Base-by-base conservation (phyloP, 73 alveolate genomes). In the Tetrahymena borealis region DNA sequence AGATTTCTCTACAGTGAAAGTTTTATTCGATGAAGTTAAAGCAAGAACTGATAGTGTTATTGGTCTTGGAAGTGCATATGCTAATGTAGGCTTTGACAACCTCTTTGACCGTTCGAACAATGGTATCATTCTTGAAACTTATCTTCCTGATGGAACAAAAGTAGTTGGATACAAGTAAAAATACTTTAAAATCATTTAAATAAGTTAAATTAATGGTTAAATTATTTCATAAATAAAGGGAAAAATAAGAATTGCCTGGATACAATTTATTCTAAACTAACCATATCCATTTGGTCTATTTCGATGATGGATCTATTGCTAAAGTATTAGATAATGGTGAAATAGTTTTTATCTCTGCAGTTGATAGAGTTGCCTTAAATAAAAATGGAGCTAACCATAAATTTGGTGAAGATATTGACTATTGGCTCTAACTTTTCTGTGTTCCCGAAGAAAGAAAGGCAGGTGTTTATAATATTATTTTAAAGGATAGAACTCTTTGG, bases 371-470 rank as follows among this genome's bases (percentile, higher is more conserved):
- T 0, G 93, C 96, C n/a, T 78, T 96, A 4, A 96, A 97, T 90
- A 93, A 96, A 78, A 92, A 85, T 31, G 94, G 94, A 15, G 91
- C 79, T 18, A 92, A 78, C 20, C 93, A 85, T 79, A 78, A 41
- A 38, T 91, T 97, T 33, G 98, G 99, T 12, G 37, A 94, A 36
- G 99, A 97, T 39, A 0, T 90, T 16, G 99, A 97, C 41, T 96
- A 96, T 90, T 91, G 94, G 90, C 40, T 60, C 20, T 95, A 94
- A 33, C 91, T 95, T 39, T 95, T 95, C 90, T 77, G 95, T 78
- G 95, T 90, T 11, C 60, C 92, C 6, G 95, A 93, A 18, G 96
- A 94, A 32, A 79, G 96, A 20, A 95, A 92, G 90, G 96, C 95
- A 13, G 98, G 98, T 15, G 95, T 95, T 33, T 95, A 94, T 91